These are phyloP conservation scores for Acmispon strigosus DNA, from an alignment of 306 rosid genomes.

Conservation along the genomic window DNA sequence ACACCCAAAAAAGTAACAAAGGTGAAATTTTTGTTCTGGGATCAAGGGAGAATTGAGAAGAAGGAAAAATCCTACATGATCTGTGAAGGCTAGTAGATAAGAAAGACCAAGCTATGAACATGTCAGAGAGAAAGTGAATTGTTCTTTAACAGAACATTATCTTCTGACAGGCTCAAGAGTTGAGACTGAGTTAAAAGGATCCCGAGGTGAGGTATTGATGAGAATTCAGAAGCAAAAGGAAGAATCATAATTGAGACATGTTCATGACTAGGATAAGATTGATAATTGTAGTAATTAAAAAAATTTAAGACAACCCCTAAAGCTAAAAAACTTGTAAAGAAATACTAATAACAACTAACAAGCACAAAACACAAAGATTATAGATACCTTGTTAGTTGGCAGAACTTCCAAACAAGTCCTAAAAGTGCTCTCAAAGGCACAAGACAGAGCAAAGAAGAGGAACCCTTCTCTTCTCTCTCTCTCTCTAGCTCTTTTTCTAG, in stretches of 20 bases:
- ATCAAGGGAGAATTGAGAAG: neutral
- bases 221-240: slow-evolving; percentile 9
- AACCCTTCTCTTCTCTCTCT: slow-evolving; percentile 5
- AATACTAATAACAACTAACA: neutral
- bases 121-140: slow-evolving; percentile 4
- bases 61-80: slow-evolving; percentile 27
- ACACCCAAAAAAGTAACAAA: neutral
- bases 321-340: slow-evolving; percentile 6
- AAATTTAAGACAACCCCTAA: neutral
- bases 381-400: slow-evolving; percentile 32
- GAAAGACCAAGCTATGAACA: slow-evolving; percentile 11
- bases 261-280: slow-evolving; percentile 8
- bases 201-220: slow-evolving; percentile 29
- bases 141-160: slow-evolving; percentile 15
- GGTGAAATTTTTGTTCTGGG: neutral
- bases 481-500: slow-evolving; percentile 7
- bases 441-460: slow-evolving; percentile 17
- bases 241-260: slow-evolving; percentile 18
- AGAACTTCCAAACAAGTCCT: slow-evolving; percentile 7
- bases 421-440: slow-evolving; percentile 15
- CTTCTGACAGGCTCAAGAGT: slow-evolving; percentile 22
- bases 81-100: neutral
- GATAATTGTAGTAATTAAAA: slow-evolving; percentile 12
- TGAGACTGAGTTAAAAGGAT: slow-evolving; percentile 26
- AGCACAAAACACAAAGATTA: slow-evolving; percentile 16